These are phyloP conservation scores for Apiospora kogelbergensis DNA, from an alignment of 2,329 filamentous ascomycete genomes.

Conservation along the genomic window DNA sequence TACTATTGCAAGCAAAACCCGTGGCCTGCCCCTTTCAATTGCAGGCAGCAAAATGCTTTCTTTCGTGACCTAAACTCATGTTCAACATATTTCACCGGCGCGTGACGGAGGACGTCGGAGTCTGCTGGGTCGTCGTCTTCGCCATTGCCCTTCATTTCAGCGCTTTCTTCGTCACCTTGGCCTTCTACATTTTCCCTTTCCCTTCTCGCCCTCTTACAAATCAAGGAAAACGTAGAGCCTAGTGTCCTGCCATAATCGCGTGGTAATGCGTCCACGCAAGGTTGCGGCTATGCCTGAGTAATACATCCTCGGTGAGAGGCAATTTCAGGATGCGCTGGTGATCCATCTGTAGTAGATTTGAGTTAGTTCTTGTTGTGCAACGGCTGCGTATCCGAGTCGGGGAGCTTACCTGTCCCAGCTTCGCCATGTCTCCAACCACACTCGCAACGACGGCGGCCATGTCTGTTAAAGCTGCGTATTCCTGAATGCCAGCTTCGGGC, in stretches of 20 bases:
- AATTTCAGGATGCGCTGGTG: constrained; percentile 31
- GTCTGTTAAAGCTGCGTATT: constrained; percentile 34
- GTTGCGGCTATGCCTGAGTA: constrained; percentile 33
- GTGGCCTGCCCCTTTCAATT: constrained; percentile 1
- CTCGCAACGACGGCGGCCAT: constrained; percentile 35
- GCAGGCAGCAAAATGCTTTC: not conserved
- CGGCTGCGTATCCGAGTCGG: not conserved
- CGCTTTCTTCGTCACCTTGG: not conserved
- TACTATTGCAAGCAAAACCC: not conserved
- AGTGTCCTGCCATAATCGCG: constrained; percentile 28
- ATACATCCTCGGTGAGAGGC: constrained; percentile 33
- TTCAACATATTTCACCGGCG: not conserved
- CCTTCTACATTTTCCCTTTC: not conserved
- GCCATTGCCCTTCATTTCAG: not conserved
- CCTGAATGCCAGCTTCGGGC: constrained; percentile 30
- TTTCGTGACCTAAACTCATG: not conserved
- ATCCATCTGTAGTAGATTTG: constrained; percentile 24
- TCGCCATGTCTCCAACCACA: constrained; percentile 30
- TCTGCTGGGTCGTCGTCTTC: not conserved
- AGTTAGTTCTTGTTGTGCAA: not conserved
- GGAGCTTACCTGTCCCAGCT: constrained; percentile 29
- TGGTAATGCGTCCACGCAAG: constrained; percentile 34
- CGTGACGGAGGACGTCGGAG: not conserved
- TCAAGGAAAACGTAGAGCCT: constrained; percentile 1
- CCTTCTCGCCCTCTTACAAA: not conserved